Evolutionary conservation across 768 basidiomycete genomes (phyloP).

Genomic region (Mycena polygramma): DNA sequence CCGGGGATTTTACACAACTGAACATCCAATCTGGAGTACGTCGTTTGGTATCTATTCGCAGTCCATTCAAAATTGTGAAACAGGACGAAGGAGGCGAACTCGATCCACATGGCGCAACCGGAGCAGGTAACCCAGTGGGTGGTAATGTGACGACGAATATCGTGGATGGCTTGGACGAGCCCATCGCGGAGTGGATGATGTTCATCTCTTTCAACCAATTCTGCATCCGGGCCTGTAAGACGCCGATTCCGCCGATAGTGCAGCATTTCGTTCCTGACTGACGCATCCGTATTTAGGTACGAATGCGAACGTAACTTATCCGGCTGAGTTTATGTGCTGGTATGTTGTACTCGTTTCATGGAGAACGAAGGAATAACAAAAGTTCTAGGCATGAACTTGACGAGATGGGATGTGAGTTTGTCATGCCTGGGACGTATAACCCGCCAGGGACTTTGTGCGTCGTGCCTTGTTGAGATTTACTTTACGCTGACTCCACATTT

Average conservation of each 20-base stretch:
- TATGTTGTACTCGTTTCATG: too few species aligned
- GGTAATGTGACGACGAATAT: slow-evolving; percentile 61
- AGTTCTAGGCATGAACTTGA: slow-evolving; percentile 43
- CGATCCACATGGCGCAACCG: slow-evolving; percentile 58
- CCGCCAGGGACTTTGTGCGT: slow-evolving; percentile 58
- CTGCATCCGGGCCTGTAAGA: slow-evolving; percentile 59
- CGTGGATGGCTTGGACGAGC: slow-evolving; percentile 50
- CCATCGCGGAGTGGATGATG: slow-evolving; percentile 59
- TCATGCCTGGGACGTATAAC: slow-evolving; percentile 62
- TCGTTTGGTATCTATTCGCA: too few species aligned
- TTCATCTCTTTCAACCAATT: slow-evolving; percentile 55
- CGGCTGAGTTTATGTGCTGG: slow-evolving; percentile 17
- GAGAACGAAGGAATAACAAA: too few species aligned
- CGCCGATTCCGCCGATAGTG: too few species aligned
- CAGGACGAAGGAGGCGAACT: slow-evolving; percentile 62
- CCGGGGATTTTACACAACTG: slow-evolving; percentile 57
- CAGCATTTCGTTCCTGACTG: too few species aligned
- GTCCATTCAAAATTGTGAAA: too few species aligned
- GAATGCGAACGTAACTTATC: slow-evolving; percentile 49
- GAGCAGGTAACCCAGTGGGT: slow-evolving; percentile 58
- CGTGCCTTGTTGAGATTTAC: background rate
- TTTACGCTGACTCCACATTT: background rate
- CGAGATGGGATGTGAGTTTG: slow-evolving; percentile 59
- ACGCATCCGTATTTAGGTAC: too few species aligned
- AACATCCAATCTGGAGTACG: too few species aligned